Evolutionary conservation across 768 basidiomycete genomes (phyloP).

Genomic region (Hirschioporus abietinus): DNA sequence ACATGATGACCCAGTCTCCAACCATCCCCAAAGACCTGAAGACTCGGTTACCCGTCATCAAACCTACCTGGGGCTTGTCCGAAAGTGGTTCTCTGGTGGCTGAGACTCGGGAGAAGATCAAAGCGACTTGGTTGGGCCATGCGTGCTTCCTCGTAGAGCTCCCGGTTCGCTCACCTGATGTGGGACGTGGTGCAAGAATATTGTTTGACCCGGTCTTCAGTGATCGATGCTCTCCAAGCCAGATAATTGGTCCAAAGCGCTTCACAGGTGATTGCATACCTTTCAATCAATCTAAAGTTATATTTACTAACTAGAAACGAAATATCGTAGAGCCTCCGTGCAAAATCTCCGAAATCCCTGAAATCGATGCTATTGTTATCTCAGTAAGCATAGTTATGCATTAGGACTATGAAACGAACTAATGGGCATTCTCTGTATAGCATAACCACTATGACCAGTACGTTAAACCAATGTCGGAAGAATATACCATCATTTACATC

Average conservation of each 20-base stretch:
- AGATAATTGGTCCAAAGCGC: constrained; percentile 40
- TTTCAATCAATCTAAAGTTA: not conserved
- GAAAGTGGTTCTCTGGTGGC: constrained; percentile 5
- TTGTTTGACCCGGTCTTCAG: constrained; percentile 52
- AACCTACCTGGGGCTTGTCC: constrained; percentile 11
- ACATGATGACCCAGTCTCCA: not conserved
- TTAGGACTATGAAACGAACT: not conserved
- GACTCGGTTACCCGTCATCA: constrained; percentile 2
- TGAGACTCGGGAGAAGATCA: constrained; percentile 26
- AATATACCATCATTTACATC: not conserved
- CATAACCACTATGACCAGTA: constrained; percentile 50
- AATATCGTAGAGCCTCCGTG: constrained; percentile 41
- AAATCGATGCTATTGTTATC: constrained; percentile 58
- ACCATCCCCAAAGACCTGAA: constrained; percentile 2
- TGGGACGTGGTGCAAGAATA: constrained; percentile 36
- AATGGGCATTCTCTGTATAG: constrained; percentile 15
- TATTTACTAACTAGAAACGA: not conserved
- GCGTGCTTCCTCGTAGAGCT: constrained; percentile 50
- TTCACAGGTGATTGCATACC: constrained; percentile 31
- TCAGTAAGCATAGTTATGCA: constrained; percentile 36
- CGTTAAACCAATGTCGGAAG: not conserved
- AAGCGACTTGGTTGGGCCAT: constrained; percentile 52
- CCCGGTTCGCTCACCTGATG: constrained; percentile 27
- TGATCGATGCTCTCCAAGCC: constrained; percentile 44
- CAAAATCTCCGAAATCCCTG: constrained; percentile 49